Evolutionary conservation across 23 red algal genomes (phyloP), one percentile per base, ranked within the genome.

Genomic region (Agarophyton chilense): DNA sequence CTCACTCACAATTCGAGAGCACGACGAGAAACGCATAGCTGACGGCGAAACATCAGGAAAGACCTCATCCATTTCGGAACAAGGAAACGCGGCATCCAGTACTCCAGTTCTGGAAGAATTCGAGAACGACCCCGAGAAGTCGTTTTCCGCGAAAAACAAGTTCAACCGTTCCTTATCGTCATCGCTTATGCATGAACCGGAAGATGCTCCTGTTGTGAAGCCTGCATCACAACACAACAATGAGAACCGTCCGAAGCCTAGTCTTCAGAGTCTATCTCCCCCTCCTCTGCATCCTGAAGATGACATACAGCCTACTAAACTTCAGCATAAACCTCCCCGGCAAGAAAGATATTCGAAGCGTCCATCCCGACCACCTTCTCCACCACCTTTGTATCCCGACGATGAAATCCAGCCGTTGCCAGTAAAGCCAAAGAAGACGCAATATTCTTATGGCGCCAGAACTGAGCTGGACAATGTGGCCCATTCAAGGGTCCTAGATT

Each of bases 401-500:
- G 64, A 70, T 70, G 64, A 70, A 41, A 70, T 70, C 13, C 64
- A 70, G 34, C 64, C 64, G 6, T 22, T 70, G 38, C 64, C 64
- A 8, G 4, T 33, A 26, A 70, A 42, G 40, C 1, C n/a, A 33
- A 42, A 42, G 38, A 70, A 42, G 64, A 21, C 3, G 2, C 64
- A n/a, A n/a, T n/a, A 21, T 58, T 26, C 55, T 58, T 58, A 58
- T 28, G 55, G 55, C 12, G 12, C 11, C 7, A 58, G 55, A 58
- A 58, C 22, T 28, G 29, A 28, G 55, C 55, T 28, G 8, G 29
- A 28, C 1, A 25, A 58, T 21, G 19, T 58, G 8, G 29, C 55
- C 22, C 7, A 28, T 11, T 28, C 22, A 1, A 26, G 10, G 8
- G 1, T 7, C 22, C 22, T 25, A 7, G 55, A 29, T 2, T 25